Conservation (phyloP, 164 flowering plant species). For the Piper betle region DNA sequence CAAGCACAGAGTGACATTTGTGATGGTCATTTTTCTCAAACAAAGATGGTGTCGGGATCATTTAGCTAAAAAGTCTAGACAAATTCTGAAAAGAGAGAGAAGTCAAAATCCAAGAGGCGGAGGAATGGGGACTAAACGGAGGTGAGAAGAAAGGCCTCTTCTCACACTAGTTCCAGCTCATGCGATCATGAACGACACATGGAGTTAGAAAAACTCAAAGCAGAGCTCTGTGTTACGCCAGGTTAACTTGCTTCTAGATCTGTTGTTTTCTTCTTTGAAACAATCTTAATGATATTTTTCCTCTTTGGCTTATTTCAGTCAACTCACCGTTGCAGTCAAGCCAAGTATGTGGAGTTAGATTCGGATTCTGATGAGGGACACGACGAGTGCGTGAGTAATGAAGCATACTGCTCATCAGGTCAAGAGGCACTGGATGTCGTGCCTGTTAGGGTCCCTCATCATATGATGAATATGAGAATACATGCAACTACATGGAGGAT, state of each 20-base stretch:
- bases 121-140: conserved; percentile 23
- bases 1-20: conserved; percentile 17
- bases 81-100: conserved; percentile 1
- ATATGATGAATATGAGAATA: too few species aligned
- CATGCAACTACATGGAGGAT: too few species aligned
- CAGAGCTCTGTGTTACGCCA: conserved; percentile 26
- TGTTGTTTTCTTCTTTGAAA: not conserved
- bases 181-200: conserved; percentile 18
- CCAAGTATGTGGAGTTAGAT: conserved; percentile 26
- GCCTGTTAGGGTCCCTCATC: too few species aligned
- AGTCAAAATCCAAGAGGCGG: conserved; percentile 15
- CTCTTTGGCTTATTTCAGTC: conserved; percentile 34
- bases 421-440: not conserved
- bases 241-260: conserved; percentile 28
- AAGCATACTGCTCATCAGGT: not conserved
- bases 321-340: conserved; percentile 37
- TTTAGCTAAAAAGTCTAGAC: not conserved
- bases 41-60: conserved; percentile 3
- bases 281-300: not conserved
- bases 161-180: conserved; percentile 25
- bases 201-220: conserved; percentile 12
- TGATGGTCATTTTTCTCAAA: conserved; percentile 6
- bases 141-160: conserved; percentile 14
- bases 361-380: conserved; percentile 26
- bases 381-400: not conserved